These are phyloP conservation scores for Scenedesmus sp. DNA, from an alignment of 163 green algal genomes.

Conservation along the genomic window DNA sequence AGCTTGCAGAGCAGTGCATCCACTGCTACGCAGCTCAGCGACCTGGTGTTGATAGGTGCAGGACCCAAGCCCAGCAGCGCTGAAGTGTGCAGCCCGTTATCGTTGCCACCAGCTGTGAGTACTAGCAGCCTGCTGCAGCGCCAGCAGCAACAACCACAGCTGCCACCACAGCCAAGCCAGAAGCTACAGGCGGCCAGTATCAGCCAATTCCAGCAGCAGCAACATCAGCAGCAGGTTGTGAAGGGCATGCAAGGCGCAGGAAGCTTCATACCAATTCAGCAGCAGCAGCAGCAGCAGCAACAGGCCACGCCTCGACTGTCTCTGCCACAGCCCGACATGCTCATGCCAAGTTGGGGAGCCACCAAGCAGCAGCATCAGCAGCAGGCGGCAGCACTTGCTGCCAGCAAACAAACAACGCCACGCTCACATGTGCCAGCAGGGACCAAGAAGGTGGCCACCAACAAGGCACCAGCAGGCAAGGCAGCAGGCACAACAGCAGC, in stretches of 20 bases:
- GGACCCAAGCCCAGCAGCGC: neutral
- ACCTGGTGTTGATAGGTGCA: neutral
- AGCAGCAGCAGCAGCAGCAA: slow-evolving; percentile 25
- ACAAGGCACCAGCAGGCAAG: neutral
- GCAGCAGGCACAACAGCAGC: slow-evolving; percentile 17
- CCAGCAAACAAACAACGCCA: slow-evolving; percentile 16
- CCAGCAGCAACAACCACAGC: neutral
- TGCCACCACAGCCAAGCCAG: neutral
- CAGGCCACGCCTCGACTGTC: neutral
- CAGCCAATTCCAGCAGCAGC: neutral
- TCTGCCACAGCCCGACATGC: slow-evolving; percentile 19
- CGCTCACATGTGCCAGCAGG: neutral
- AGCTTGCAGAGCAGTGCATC: slow-evolving; percentile 64
- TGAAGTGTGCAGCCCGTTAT: slow-evolving; percentile 15
- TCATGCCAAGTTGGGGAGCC: neutral
- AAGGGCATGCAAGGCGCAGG: neutral
- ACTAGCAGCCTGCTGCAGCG: slow-evolving; percentile 14
- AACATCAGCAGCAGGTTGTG: slow-evolving; percentile 1
- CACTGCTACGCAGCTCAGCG: slow-evolving; percentile 11
- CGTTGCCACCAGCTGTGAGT: neutral
- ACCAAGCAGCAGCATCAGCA: slow-evolving; percentile 5
- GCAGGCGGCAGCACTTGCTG: neutral
- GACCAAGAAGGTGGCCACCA: neutral
- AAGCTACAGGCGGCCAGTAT: slow-evolving; percentile 11
- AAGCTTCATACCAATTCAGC: neutral